Conservation (phyloP, 2,329 filamentous ascomycete genomes). For the Epichloe uncinata region DNA sequence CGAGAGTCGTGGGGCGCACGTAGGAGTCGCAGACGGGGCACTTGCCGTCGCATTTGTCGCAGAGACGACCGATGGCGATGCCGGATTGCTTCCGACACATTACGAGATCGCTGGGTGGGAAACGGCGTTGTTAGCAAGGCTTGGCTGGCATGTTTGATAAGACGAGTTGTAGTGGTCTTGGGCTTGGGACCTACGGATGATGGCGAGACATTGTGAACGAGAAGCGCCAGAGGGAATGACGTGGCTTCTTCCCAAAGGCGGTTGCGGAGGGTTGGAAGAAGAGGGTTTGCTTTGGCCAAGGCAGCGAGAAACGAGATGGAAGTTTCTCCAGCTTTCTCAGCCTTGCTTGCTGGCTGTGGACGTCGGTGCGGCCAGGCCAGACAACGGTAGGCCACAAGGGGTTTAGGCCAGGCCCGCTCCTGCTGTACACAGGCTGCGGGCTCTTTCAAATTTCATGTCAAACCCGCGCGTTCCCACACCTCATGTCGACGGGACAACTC, state of each 20-base stretch:
- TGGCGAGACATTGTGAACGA: conserved; percentile 66
- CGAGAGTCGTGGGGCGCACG: conserved; percentile 91
- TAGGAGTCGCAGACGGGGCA: conserved; percentile 98
- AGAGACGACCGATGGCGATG: conserved; percentile 95
- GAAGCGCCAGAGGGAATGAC: neutral
- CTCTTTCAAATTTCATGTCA: no score
- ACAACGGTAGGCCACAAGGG: neutral
- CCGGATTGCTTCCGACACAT: conserved; percentile 99
- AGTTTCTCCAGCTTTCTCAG: conserved; percentile 27
- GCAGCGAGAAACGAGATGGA: conserved; percentile 2
- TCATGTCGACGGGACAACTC: neutral
- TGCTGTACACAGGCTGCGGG: no score
- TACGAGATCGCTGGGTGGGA: conserved; percentile 63
- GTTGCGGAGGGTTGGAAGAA: neutral
- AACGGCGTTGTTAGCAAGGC: conserved; percentile 13
- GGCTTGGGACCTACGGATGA: conserved; percentile 57
- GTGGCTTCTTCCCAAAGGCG: no score
- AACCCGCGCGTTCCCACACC: no score
- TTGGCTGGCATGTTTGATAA: neutral
- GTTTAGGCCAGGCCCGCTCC: neutral
- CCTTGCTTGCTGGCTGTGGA: conserved; percentile 21
- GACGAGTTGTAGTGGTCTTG: neutral
- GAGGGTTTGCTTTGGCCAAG: neutral
- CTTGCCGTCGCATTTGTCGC: conserved; percentile 99
- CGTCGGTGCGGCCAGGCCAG: neutral